These are phyloP conservation scores for Chlamydomonas sphaeroides DNA, from an alignment of 139 green algal species.

Conservation along the genomic window DNA sequence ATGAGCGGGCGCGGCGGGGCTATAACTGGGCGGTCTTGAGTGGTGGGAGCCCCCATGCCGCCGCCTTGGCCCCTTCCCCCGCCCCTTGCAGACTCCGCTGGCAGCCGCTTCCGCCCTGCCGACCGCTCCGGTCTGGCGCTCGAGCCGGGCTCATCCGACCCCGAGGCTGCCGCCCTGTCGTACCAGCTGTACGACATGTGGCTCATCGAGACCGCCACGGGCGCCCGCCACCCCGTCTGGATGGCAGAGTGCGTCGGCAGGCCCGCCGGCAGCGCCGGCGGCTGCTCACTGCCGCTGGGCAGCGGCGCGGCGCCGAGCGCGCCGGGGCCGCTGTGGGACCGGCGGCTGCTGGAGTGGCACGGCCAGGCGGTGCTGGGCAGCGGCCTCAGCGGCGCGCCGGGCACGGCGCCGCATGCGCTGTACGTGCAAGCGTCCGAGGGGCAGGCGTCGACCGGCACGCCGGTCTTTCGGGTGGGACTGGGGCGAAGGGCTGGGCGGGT, in stretches of 20 bases:
- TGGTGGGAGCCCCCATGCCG: too few species aligned
- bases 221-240: conserved; percentile 5
- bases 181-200: conserved; percentile 39
- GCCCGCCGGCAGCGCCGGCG: not conserved
- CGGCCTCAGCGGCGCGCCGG: too few species aligned
- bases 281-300: conserved; percentile 1
- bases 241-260: not conserved
- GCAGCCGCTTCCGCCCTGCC: too few species aligned
- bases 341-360: conserved; percentile 7
- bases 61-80: too few species aligned
- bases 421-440: conserved; percentile 16
- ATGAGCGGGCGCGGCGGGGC: too few species aligned
- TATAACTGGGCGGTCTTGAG: too few species aligned
- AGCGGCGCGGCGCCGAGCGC: not conserved
- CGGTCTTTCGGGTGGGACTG: too few species aligned
- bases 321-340: conserved; percentile 7
- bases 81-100: too few species aligned
- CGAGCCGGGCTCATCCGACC: not conserved
- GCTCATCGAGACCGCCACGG: conserved; percentile 7
- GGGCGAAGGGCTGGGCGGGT: too few species aligned
- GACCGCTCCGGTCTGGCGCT: not conserved
- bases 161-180: not conserved
- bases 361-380: not conserved
- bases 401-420: not conserved
- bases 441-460: too few species aligned